Base-by-base conservation (phyloP, 1,284 basidiomycete species). In the Papiliotrema fonsecae region DNA sequence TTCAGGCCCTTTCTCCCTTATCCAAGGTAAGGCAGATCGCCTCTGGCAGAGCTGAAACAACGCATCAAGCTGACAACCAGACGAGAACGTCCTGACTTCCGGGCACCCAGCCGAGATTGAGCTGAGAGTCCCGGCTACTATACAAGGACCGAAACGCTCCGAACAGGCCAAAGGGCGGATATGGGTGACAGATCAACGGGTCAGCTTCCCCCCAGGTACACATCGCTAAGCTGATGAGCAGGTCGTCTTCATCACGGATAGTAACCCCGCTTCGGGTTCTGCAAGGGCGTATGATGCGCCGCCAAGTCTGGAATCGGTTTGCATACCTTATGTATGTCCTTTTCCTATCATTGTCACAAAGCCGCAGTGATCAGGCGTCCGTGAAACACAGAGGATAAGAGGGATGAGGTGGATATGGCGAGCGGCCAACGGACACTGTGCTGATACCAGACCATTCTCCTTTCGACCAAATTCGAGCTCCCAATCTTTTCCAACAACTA, bases 141-240 rank as follows among this genome's bases (percentile, higher is more conserved):
- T 65, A 10, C 49, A 56, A 41, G 70, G 70, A 1, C 70, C 70
- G 3, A 70, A 70, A 42, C 53, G 66, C 34, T 62, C 46, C 3
- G 69, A 69, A 27, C 39, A 16, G 9, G 53, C 60, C 1, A 58
- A 56, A 41, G 70, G 70, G 1, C 38, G 52, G 14, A 26, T 70
- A 24, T 72, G 64, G 63, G 54, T 70, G 30, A 70, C 68, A 2
- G 64, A 69, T 48, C 56, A 66, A 40, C 47, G 70, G 13, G 68
- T 72, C 37, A 47, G 66, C 43, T 26, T 25, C 18, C 16, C 16
- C 40, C 28, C 25, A 37, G 21, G 38, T 32, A 13, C n/a, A 27
- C 32, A 25, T 30, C 16, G 19, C 19, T 28, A 6, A 27, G 22
- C 45, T 52, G 49, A 51, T 10, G 39, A 50, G 13, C 32, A 60